A percentile compares a stretch with the other conserved stretches of the same genome.
phyloP scores from a whole-genome alignment of 1,284 basidiomycete species.

The Marasmius oreades region DNA sequence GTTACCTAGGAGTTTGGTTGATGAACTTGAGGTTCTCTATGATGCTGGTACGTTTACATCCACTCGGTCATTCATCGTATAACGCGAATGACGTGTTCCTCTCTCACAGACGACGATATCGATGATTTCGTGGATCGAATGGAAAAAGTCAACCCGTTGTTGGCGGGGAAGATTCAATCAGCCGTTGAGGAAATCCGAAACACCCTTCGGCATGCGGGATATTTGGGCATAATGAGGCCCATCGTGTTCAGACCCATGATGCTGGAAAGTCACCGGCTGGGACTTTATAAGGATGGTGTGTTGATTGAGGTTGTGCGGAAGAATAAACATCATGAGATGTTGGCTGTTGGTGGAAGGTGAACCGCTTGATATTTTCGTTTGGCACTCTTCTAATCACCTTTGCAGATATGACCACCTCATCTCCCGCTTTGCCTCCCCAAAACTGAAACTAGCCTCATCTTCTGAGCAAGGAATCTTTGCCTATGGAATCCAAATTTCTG shows the following conservation, averaged over 20 bases:
- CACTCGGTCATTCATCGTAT: no score
- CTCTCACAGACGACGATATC: slow-evolving; percentile 54
- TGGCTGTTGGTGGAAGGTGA: slow-evolving; percentile 79
- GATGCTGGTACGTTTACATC: slow-evolving; percentile 47
- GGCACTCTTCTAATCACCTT: background rate
- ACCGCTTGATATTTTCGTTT: background rate
- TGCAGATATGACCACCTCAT: slow-evolving; percentile 76
- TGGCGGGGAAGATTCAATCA: slow-evolving; percentile 45
- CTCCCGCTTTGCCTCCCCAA: slow-evolving; percentile 54
- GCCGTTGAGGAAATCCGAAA: slow-evolving; percentile 60
- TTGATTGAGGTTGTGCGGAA: slow-evolving; percentile 72
- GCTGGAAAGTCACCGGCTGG: slow-evolving; percentile 51
- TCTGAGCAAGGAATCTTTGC: slow-evolving; percentile 52
- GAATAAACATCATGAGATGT: slow-evolving; percentile 66
- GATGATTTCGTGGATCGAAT: slow-evolving; percentile 53
- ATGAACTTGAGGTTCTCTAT: slow-evolving; percentile 67
- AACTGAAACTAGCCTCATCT: slow-evolving; percentile 31
- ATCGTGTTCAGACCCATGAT: slow-evolving; percentile 74
- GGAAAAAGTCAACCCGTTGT: slow-evolving; percentile 56
- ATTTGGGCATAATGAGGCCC: slow-evolving; percentile 59
- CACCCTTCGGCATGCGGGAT: slow-evolving; percentile 57
- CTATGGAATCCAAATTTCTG: slow-evolving; percentile 72
- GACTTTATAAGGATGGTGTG: slow-evolving; percentile 70
- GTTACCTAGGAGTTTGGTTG: slow-evolving; percentile 54
- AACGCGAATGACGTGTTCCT: background rate